A percentile compares a stretch with the other conserved stretches of the same genome.
Evolutionary conservation across 495 filamentous ascomycete species (phyloP).

Genomic region (Aspergillus ostianus): DNA sequence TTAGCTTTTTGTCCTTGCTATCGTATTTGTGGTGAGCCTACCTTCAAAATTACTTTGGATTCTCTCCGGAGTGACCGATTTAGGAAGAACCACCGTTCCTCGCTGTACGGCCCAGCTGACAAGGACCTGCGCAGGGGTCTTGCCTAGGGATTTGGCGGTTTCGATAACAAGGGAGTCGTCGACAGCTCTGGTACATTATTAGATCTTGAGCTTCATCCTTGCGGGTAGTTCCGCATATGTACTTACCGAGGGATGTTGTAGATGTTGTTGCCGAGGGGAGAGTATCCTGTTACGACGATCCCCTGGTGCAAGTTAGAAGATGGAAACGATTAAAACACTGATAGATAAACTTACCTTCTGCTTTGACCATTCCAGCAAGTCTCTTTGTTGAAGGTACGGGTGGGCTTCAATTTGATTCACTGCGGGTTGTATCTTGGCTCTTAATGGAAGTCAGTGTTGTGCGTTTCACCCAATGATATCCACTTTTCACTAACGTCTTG

Average conservation of each 20-base stretch:
- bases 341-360: conserved; percentile 1
- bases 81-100: conserved; percentile 55
- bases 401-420: conserved; percentile 83
- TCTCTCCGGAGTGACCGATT: conserved; percentile 49
- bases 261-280: conserved; percentile 47
- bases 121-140: conserved; percentile 67
- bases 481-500: conserved; percentile 30
- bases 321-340: neutral
- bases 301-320: conserved; percentile 15
- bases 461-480: no score
- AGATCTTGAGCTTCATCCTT: neutral
- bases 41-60: conserved; percentile 51
- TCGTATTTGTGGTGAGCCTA: no score
- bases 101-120: conserved; percentile 76
- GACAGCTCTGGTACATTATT: conserved; percentile 26
- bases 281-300: conserved; percentile 45
- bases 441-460: neutral
- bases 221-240: neutral
- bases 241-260: conserved; percentile 30
- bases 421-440: conserved; percentile 54
- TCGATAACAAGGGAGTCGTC: conserved; percentile 55
- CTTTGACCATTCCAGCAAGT: conserved; percentile 43
- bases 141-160: conserved; percentile 59
- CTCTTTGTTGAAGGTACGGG: conserved; percentile 68
- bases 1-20: no score